Conservation (phyloP, 1,139 yeast species). For the Tardiomyces depauwii region DNA sequence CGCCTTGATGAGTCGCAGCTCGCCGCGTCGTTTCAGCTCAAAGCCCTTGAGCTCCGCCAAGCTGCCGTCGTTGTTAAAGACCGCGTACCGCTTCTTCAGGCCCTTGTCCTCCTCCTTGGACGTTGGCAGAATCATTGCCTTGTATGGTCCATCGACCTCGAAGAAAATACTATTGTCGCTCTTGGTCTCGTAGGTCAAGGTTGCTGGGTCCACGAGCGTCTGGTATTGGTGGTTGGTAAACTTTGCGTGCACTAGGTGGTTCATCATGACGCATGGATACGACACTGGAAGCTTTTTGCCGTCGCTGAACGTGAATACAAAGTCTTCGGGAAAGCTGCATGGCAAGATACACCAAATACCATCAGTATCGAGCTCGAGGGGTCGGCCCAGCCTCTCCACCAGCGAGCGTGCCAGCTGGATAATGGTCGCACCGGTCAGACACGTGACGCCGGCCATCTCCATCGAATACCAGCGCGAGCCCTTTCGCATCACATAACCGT, state of each 20-base stretch:
- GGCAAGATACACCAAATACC: constrained; percentile 99
- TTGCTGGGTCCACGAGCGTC: constrained; percentile 59
- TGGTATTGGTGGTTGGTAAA: constrained; percentile 96
- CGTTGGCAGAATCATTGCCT: constrained; percentile 94
- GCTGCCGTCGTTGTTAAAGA: constrained; percentile 88
- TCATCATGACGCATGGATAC: constrained; percentile 95
- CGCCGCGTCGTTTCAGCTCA: constrained; percentile 95
- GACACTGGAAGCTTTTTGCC: constrained; percentile 74
- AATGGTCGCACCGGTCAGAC: constrained; percentile 94
- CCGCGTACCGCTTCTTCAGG: constrained; percentile 92
- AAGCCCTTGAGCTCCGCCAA: constrained; percentile 95
- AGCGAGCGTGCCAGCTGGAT: constrained; percentile 92
- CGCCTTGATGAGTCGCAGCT: constrained; percentile 81
- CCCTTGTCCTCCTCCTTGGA: constrained; percentile 98
- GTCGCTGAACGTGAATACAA: constrained; percentile 52
- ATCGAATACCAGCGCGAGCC: constrained; percentile 99
- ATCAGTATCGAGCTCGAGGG: constrained; percentile 93
- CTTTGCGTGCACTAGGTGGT: constrained; percentile 79
- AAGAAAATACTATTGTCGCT: constrained; percentile 94
- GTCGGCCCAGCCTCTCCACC: constrained; percentile 93
- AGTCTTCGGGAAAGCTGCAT: constrained; percentile 84
- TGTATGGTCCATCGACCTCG: constrained; percentile 98
- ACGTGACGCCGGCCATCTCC: constrained; percentile 99
- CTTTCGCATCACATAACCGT: constrained; percentile 97
- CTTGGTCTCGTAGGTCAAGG: constrained; percentile 57